Evolutionary conservation across 768 basidiomycete genomes (phyloP).

Genomic region (Russula sp.): DNA sequence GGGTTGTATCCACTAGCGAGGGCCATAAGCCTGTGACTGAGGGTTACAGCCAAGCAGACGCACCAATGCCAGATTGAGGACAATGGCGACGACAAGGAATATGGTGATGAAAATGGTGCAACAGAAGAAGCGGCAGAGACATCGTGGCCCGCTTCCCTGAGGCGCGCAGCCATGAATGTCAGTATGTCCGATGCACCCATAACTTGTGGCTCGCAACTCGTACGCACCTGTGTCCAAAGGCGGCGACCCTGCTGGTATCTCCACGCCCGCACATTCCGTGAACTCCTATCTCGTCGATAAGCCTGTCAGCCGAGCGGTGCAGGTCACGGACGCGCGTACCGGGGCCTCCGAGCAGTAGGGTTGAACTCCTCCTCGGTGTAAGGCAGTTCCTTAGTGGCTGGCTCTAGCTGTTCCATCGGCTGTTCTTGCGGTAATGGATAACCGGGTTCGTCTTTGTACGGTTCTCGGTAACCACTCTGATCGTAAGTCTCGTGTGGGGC

Average conservation of each 20-base stretch:
- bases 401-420: neutral
- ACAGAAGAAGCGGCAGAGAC: slow-evolving; percentile 64
- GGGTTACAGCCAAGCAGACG: slow-evolving; percentile 23
- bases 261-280: slow-evolving; percentile 14
- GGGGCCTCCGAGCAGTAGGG: neutral
- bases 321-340: slow-evolving; percentile 1
- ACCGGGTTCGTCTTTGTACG: slow-evolving; percentile 26
- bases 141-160: slow-evolving; percentile 51
- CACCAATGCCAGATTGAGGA: slow-evolving; percentile 63
- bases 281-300: neutral
- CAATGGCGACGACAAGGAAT: slow-evolving; percentile 57
- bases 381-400: slow-evolving; percentile 1
- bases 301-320: neutral
- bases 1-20: slow-evolving; percentile 63
- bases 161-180: slow-evolving; percentile 35
- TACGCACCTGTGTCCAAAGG: slow-evolving; percentile 21
- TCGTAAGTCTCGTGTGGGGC: slow-evolving; percentile 49
- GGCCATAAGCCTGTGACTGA: slow-evolving; percentile 1
- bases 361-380: neutral
- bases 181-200: neutral
- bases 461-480: slow-evolving; percentile 33
- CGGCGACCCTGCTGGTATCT: slow-evolving; percentile 18
- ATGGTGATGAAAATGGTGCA: slow-evolving; percentile 62
- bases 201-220: neutral
- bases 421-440: neutral